Evolutionary conservation across 192 early-diverging fungal genomes (phyloP).

Genomic region (Umbelopsis sp.): DNA sequence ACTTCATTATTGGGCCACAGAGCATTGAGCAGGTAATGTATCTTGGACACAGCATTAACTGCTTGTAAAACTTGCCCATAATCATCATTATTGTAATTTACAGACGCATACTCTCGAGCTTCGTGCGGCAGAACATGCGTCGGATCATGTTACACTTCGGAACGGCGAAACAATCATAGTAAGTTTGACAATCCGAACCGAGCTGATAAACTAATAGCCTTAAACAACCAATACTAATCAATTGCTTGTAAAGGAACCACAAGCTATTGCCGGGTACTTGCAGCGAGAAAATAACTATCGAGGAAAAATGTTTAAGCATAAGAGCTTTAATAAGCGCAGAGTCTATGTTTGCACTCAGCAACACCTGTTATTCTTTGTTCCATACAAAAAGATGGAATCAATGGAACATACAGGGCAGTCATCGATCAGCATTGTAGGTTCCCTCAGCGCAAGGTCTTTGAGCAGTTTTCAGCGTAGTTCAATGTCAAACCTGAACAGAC

Average conservation of each 20-base stretch:
- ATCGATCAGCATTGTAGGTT: background rate
- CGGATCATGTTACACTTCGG: background rate
- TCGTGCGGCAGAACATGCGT: background rate
- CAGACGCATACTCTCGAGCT: background rate
- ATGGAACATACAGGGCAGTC: background rate
- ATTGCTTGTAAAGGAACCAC: background rate
- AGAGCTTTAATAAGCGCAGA: background rate
- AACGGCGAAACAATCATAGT: background rate
- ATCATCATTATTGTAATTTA: background rate
- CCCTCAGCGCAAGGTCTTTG: background rate
- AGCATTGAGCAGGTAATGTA: conserved; percentile 33
- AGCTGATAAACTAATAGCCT: background rate
- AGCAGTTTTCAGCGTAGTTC: background rate
- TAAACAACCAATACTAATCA: background rate
- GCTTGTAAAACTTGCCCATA: background rate
- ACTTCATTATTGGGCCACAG: conserved; percentile 28
- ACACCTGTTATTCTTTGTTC: conserved; percentile 1
- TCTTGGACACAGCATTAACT: background rate
- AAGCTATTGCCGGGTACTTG: background rate
- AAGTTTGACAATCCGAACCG: background rate
- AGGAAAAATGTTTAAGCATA: background rate
- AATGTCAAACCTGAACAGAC: background rate
- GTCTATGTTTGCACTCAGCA: conserved; percentile 6
- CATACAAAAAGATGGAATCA: background rate
- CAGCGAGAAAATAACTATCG: background rate